phyloP scores from a whole-genome alignment of 495 filamentous ascomycete genomes.

The Aspergillus sparsus region DNA sequence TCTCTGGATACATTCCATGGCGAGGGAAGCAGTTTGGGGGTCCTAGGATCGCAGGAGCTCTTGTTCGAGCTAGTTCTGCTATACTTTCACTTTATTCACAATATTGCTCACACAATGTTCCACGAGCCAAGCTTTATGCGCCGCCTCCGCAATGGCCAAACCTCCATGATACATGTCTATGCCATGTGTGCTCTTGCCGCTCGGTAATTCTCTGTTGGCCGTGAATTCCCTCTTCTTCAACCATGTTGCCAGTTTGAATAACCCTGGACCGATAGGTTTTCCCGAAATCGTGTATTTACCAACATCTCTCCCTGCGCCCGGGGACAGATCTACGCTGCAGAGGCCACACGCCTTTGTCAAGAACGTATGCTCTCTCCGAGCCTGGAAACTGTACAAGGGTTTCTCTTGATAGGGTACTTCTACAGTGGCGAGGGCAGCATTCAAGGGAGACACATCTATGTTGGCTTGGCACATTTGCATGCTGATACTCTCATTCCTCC shows the following conservation, averaged over 20 bases:
- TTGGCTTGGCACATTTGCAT: slow-evolving; percentile 28
- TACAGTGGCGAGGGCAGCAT: slow-evolving; percentile 26
- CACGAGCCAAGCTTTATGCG: slow-evolving; percentile 26
- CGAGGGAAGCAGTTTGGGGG: not conserved
- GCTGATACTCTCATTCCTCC: slow-evolving; percentile 20
- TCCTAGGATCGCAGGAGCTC: slow-evolving; percentile 6
- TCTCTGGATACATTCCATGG: not conserved
- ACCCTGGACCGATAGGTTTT: slow-evolving; percentile 19
- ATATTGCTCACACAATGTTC: slow-evolving; percentile 30
- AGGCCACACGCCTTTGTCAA: slow-evolving; percentile 18
- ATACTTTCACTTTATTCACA: slow-evolving; percentile 32
- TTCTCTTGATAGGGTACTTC: slow-evolving; percentile 25
- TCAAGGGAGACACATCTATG: slow-evolving; percentile 27
- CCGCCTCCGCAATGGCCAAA: slow-evolving; percentile 23
- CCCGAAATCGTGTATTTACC: slow-evolving; percentile 18
- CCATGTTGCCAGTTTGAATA: not conserved
- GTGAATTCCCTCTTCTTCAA: no score
- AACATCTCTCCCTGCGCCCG: slow-evolving; percentile 20
- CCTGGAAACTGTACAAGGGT: slow-evolving; percentile 26
- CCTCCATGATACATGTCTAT: slow-evolving; percentile 23
- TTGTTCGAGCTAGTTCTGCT: slow-evolving; percentile 22
- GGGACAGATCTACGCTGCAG: slow-evolving; percentile 18
- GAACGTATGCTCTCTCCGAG: slow-evolving; percentile 19
- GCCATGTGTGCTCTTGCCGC: slow-evolving; percentile 30
- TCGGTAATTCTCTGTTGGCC: slow-evolving; percentile 15